These are phyloP conservation scores for Limtongia smithiae DNA, from an alignment of 805 yeast genomes.

Conservation along the genomic window DNA sequence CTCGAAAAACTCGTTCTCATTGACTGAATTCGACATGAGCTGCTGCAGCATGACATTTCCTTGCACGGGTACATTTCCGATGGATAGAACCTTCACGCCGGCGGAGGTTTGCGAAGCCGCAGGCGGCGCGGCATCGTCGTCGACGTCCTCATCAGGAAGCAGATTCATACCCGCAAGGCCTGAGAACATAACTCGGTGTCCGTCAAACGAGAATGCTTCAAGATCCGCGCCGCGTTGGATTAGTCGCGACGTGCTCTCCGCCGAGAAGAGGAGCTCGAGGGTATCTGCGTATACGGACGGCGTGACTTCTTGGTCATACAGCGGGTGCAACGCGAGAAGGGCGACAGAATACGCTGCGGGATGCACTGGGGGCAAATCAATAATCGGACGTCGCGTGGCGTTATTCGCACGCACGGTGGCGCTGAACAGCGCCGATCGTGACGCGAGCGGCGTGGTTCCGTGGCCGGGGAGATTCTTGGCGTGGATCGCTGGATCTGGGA, in stretches of 20 bases:
- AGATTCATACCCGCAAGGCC: too few species aligned
- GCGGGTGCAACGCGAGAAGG: too few species aligned
- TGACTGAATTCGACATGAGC: conserved; percentile 15
- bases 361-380: conserved; percentile 25
- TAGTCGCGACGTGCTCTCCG: conserved; percentile 9
- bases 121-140: background rate
- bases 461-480: too few species aligned
- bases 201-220: conserved; percentile 24
- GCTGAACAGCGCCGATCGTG: conserved; percentile 13
- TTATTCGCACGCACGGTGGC: conserved; percentile 10
- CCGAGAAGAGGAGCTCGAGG: conserved; percentile 22
- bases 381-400: conserved; percentile 11
- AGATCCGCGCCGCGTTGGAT: conserved; percentile 16
- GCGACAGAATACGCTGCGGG: conserved; percentile 22
- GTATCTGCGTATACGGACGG: conserved; percentile 3
- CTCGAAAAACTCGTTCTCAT: conserved; percentile 17
- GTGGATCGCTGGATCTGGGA: background rate
- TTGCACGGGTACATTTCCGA: conserved; percentile 18
- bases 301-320: too few species aligned
- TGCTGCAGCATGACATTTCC: conserved; percentile 21
- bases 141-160: too few species aligned
- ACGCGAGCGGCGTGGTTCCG: too few species aligned
- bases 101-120: too few species aligned
- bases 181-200: conserved; percentile 22
- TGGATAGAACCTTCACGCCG: conserved; percentile 3